Evolutionary conservation across 768 basidiomycete genomes (phyloP).

Genomic region (Phylloporus arenicola): DNA sequence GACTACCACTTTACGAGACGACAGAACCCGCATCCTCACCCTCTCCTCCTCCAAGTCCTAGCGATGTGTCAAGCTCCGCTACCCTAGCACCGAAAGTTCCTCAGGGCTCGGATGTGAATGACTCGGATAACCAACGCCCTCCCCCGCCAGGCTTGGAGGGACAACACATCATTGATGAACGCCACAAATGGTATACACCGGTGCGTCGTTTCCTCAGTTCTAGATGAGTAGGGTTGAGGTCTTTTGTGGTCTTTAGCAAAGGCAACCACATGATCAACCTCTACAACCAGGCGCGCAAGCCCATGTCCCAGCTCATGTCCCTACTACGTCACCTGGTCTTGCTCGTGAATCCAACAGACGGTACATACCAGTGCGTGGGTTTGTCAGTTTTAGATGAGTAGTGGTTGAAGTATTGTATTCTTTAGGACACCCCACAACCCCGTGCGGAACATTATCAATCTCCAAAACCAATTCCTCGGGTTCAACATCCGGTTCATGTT

Average conservation of each 20-base stretch:
- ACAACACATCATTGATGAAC: background rate
- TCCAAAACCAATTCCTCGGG: too few relatives aligned
- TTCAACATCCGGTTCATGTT: constrained; percentile 13
- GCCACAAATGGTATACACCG: constrained; percentile 23
- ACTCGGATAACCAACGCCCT: constrained; percentile 6
- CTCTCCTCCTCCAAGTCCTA: background rate
- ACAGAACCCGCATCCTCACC: background rate
- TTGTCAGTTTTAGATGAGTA: too few relatives aligned
- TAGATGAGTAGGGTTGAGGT: background rate
- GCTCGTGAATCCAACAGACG: too few relatives aligned
- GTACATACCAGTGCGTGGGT: too few relatives aligned
- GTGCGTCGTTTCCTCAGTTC: constrained; percentile 9
- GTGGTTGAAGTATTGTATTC: too few relatives aligned
- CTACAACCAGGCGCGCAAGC: constrained; percentile 19
- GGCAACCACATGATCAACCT: constrained; percentile 18
- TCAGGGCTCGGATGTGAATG: constrained; percentile 9
- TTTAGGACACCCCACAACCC: too few relatives aligned
- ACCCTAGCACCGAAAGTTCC: background rate
- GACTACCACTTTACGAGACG: background rate
- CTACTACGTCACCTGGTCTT: too few relatives aligned
- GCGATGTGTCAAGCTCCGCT: background rate
- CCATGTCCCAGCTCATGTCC: constrained; percentile 22
- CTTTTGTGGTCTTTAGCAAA: constrained; percentile 8
- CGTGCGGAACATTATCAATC: too few relatives aligned
- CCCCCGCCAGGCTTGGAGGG: constrained; percentile 10